Evolutionary conservation across 768 basidiomycete genomes (phyloP), one percentile per base, ranked within the genome.

Genomic region (Lactifluus hygrophoroides): DNA sequence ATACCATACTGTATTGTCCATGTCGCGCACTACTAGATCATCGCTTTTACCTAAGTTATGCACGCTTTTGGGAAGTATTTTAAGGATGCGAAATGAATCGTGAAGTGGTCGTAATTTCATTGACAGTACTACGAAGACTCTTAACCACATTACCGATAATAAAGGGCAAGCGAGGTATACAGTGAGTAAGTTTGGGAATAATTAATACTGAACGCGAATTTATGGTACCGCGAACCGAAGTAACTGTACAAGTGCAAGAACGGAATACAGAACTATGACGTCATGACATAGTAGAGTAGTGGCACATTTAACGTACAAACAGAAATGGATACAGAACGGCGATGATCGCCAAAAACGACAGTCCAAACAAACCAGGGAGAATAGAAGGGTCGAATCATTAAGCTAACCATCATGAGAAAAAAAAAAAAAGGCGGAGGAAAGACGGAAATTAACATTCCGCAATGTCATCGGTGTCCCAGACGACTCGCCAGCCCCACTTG

Each of bases 401-500:
- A 10, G 32, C 27, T 11, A n/a, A 40, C 30, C 42, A n/a, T 44
- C 38, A 47, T 16, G n/a, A 16, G 10, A 8, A 17, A 30, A 6
- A 28, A 32, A 10, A 11, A 16, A 10, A 43, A 32, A 17, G n/a
- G 19, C n/a, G 16, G 23, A 37, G 14, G 2, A 27, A 50, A 19
- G 25, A 11, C 28, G 19, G 25, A 25, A 23, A 35, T 32, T 43
- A 61, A 19, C 17, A 37, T 17, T 35, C 46, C 28, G 40, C 40
- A 38, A 7, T 42, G 23, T 56, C 61, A n/a, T 51, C 51, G 3
- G 47, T 49, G 27, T 63, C 61, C 61, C 64, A 64, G 6, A 59
- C 57, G 32, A 63, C 54, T 2, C 54, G 48, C 61, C 64, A 64
- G 40, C 64, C 37, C 64, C 61, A 59, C 42, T 55, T 52, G 28